These are phyloP conservation scores for Neurospora africana DNA, from an alignment of 495 filamentous ascomycete species.

Conservation along the genomic window DNA sequence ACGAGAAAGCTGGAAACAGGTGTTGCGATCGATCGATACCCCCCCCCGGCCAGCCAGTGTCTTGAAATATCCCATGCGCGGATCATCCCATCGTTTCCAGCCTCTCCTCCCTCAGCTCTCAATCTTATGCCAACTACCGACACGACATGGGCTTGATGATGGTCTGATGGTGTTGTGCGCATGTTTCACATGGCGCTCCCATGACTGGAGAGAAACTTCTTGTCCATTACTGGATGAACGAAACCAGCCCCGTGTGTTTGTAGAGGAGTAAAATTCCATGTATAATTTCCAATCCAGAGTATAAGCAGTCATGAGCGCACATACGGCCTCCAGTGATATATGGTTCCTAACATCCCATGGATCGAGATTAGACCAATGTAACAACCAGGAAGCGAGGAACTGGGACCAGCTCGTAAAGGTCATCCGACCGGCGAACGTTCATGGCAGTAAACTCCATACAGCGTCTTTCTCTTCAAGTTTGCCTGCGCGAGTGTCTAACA, in stretches of 20 bases:
- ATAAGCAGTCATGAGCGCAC: background rate
- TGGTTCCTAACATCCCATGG: background rate
- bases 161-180: background rate
- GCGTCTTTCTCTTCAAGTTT: background rate
- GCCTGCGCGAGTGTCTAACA: background rate
- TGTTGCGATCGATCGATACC: background rate
- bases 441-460: background rate
- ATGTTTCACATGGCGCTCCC: background rate
- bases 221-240: background rate
- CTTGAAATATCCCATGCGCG: background rate
- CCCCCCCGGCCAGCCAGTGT: background rate
- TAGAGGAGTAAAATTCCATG: background rate
- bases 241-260: background rate
- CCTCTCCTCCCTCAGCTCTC: background rate
- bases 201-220: background rate
- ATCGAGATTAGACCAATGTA: background rate
- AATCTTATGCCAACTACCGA: background rate
- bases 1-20: background rate
- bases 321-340: background rate
- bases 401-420: background rate
- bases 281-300: background rate
- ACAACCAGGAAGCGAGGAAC: background rate
- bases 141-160: background rate
- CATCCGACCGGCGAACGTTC: background rate
- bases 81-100: background rate